Percentiles rank a stretch among this genome's conserved stretches.
Conservation (phyloP, 139 green algal species). For the Ettlia oleoabundans region DNA sequence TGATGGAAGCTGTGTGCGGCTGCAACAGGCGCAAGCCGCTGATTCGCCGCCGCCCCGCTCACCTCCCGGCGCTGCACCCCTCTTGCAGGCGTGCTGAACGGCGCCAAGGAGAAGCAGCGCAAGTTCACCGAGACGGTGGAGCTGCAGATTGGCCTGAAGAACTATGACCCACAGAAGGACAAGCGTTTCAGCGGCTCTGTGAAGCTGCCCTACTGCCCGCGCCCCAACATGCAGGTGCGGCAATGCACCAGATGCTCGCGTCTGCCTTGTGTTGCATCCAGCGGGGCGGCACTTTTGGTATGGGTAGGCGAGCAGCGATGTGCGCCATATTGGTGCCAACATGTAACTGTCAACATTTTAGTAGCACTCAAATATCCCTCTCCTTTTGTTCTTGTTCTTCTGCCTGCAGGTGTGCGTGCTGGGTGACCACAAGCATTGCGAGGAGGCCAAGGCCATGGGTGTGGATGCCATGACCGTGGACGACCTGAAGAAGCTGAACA, state of each 20-base stretch:
- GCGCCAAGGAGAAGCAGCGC: constrained; percentile 86
- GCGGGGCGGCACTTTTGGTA: too few relatives aligned
- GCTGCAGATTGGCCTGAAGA: constrained; percentile 99
- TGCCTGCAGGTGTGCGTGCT: constrained; percentile 88
- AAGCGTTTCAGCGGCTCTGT: constrained; percentile 99
- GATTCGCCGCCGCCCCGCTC: background rate
- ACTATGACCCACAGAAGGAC: constrained; percentile 99
- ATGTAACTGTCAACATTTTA: background rate
- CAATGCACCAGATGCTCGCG: too few relatives aligned
- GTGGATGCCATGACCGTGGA: constrained; percentile 95
- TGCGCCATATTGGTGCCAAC: background rate
- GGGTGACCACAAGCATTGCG: constrained; percentile 98
- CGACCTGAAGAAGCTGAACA: constrained; percentile 99
- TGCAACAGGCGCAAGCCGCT: too few relatives aligned
- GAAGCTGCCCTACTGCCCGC: constrained; percentile 95
- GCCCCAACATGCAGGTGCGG: constrained; percentile 90
- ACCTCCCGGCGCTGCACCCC: background rate
- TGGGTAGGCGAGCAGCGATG: too few relatives aligned
- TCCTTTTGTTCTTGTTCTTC: background rate
- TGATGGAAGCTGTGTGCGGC: background rate
- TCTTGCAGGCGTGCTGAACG: constrained; percentile 76
- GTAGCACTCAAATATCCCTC: background rate
- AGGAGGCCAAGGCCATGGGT: constrained; percentile 87
- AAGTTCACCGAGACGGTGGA: constrained; percentile 99
- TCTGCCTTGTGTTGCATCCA: too few relatives aligned